These are phyloP conservation scores for Wickerhamiella qilinensis DNA, from an alignment of 805 yeast genomes.

Conservation along the genomic window DNA sequence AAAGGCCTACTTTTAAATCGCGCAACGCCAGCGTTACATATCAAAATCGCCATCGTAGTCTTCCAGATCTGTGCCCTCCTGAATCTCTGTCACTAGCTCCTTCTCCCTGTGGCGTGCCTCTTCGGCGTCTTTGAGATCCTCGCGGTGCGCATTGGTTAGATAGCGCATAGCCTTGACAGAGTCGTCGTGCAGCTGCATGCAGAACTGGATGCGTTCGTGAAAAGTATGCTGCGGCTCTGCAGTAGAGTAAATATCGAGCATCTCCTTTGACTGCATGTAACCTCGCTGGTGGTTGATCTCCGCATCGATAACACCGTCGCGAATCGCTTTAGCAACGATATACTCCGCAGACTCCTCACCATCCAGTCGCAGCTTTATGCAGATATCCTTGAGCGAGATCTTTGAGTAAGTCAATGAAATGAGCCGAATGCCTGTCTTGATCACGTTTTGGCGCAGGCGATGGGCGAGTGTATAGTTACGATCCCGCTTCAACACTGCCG, in stretches of 20 bases:
- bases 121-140: constrained; percentile 34
- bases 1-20: background rate
- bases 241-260: constrained; percentile 75
- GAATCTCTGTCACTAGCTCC: constrained; percentile 29
- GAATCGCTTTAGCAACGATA: constrained; percentile 88
- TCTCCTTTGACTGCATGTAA: constrained; percentile 77
- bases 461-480: constrained; percentile 71
- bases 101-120: constrained; percentile 43
- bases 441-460: constrained; percentile 88
- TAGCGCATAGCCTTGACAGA: constrained; percentile 91
- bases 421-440: constrained; percentile 91
- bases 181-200: constrained; percentile 79
- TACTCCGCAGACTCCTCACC: constrained; percentile 94
- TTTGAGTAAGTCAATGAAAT: constrained; percentile 80
- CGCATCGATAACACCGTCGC: constrained; percentile 96
- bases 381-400: constrained; percentile 84
- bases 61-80: constrained; percentile 27
- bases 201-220: constrained; percentile 87
- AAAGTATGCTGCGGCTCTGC: constrained; percentile 72
- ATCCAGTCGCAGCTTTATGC: constrained; percentile 80
- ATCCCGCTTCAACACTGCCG: constrained; percentile 48
- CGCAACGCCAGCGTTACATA: constrained; percentile 8
- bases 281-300: constrained; percentile 80
- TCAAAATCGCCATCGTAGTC: constrained; percentile 27
- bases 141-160: constrained; percentile 40